Base-by-base conservation (phyloP, 495 filamentous ascomycete genomes). In the Hyaloscypha bicolor region DNA sequence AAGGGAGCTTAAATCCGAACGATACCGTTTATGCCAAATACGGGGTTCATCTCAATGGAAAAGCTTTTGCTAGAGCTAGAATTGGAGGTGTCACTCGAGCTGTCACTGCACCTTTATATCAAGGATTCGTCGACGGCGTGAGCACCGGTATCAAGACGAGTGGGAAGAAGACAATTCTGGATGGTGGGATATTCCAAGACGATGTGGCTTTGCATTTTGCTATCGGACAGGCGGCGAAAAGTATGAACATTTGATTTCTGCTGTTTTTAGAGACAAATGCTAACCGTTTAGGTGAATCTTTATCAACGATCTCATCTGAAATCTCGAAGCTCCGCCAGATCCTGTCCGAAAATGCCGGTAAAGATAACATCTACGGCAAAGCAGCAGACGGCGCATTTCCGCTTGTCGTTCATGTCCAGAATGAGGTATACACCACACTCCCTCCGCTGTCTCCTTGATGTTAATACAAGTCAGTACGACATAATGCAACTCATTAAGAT, bases 31-130 rank as follows among this genome's bases (percentile, higher is more conserved):
- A 78, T 42, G 82, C 79, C 6, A 79, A 81, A 64, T 83, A 85
- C 67, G 84, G 84, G 1, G 73, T 87, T 31, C 73, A 73, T 52
- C 76, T 86, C 37, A 79, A 81, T 25, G 80, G 79, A 4, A 80
- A 80, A 67, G 72, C 74, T 31, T 78, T 85, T 56, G 67, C 66
- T 11, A 72, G 78, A 25, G 80, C 83, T 2, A 76, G 75, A 53
- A 74, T 79, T n/a, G 78, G 82, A 30, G 84, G 84, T 33, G 79
- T 87, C 22, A 85, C 83, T 37, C 74, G 75, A 56, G 81, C 81
- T 0, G 76, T 87, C 35, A 79, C 82, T 0, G 77, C 79, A 25
- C 83, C 82, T 22, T 55, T 74, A 3, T 71, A 60, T 16, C 57
- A 71, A 3, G 76, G 76, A 11, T 79, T 80, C 39, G 74, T 79